These are phyloP conservation scores for Mycena sanguinolenta DNA, from an alignment of 768 basidiomycete species.

Conservation along the genomic window DNA sequence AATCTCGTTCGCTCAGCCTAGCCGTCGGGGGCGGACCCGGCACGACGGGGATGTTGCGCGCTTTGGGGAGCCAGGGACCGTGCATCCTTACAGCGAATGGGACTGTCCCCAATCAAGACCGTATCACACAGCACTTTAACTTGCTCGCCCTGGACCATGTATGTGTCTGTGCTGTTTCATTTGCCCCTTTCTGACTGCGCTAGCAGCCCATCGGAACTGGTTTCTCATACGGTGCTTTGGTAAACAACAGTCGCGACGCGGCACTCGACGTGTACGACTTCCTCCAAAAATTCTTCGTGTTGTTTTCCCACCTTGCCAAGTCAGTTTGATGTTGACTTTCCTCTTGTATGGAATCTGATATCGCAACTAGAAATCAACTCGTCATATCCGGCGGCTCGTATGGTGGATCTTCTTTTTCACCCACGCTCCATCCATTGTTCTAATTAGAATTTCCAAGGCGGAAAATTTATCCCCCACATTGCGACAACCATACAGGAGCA, in stretches of 20 bases:
- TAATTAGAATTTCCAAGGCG: slow-evolving; percentile 32
- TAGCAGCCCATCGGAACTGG: slow-evolving; percentile 45
- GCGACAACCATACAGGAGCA: slow-evolving; percentile 49
- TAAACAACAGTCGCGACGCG: slow-evolving; percentile 43
- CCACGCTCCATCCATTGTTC: neutral
- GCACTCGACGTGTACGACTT: slow-evolving; percentile 49
- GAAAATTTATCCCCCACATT: slow-evolving; percentile 46
- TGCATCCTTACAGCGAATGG: slow-evolving; percentile 38
- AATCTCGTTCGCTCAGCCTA: slow-evolving; percentile 29
- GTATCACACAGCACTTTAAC: slow-evolving; percentile 30
- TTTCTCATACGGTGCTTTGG: slow-evolving; percentile 43
- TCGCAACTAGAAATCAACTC: slow-evolving; percentile 35
- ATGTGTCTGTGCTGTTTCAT: neutral
- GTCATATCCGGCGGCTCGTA: slow-evolving; percentile 46
- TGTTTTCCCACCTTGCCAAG: slow-evolving; percentile 40
- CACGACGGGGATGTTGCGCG: slow-evolving; percentile 42
- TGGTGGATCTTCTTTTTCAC: neutral
- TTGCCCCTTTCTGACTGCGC: neutral
- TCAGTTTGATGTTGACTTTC: neutral
- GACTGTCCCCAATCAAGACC: slow-evolving; percentile 38
- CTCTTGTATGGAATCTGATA: neutral
- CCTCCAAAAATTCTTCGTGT: slow-evolving; percentile 45
- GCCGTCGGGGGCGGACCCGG: slow-evolving; percentile 48
- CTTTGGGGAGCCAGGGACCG: slow-evolving; percentile 40
- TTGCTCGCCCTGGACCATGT: slow-evolving; percentile 36